These are phyloP conservation scores for Rutstroemia sp. DNA, from an alignment of 2,329 filamentous ascomycete genomes.

Conservation along the genomic window DNA sequence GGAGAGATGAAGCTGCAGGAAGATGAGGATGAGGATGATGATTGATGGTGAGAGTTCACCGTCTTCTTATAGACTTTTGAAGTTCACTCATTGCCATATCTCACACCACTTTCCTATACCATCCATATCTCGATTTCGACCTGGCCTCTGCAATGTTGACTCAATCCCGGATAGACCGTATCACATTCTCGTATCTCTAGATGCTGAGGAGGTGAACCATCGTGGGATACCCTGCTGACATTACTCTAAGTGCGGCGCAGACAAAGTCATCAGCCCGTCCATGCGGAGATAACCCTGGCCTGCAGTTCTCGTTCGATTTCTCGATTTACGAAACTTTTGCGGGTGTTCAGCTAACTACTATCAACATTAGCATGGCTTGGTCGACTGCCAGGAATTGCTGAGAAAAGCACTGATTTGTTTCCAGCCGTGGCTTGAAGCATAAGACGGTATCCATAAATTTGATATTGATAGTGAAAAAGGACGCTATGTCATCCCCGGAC, in stretches of 20 bases:
- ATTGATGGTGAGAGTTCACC: background rate
- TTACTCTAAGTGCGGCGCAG: background rate
- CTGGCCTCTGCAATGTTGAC: background rate
- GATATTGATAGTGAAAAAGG: background rate
- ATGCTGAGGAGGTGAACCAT: background rate
- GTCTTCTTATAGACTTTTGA: constrained; percentile 4
- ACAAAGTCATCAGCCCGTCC: background rate
- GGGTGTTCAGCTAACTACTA: too few relatives aligned
- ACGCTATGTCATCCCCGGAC: background rate
- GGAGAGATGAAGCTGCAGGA: background rate
- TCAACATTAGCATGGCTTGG: too few relatives aligned
- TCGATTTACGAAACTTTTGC: too few relatives aligned
- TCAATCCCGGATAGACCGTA: background rate
- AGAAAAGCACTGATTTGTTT: background rate
- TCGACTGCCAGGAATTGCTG: too few relatives aligned
- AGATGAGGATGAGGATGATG: background rate
- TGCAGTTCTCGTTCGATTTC: too few relatives aligned
- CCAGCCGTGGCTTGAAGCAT: background rate
- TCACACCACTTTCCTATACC: background rate
- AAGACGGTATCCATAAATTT: background rate
- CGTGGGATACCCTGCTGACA: background rate
- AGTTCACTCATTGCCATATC: background rate
- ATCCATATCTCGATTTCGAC: background rate
- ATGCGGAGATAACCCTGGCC: background rate
- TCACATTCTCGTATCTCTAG: background rate